Conservation (phyloP, 192 early-diverging fungal genomes). For the Coemansia sp. region DNA sequence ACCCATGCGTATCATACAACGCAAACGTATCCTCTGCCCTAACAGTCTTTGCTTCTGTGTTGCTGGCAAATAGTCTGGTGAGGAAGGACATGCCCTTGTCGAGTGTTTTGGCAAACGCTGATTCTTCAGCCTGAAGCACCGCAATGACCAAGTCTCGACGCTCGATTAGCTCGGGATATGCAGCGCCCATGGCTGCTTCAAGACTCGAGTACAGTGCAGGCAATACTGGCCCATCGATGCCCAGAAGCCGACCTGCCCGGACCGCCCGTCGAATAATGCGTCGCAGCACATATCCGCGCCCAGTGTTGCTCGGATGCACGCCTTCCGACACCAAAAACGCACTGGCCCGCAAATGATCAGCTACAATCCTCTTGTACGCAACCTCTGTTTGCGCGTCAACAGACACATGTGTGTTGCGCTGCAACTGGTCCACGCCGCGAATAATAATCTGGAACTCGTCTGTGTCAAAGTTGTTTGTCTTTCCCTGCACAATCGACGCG, state of each 20-base stretch:
- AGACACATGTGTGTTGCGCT: constrained; percentile 53
- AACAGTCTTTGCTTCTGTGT: constrained; percentile 54
- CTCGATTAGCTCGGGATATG: constrained; percentile 84
- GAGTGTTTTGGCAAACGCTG: constrained; percentile 84
- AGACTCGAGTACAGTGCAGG: constrained; percentile 89
- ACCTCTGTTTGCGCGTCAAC: constrained; percentile 81
- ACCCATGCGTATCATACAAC: constrained; percentile 97
- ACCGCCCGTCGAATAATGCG: constrained; percentile 92
- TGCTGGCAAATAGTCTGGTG: constrained; percentile 58
- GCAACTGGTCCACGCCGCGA: constrained; percentile 66
- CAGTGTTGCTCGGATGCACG: constrained; percentile 92
- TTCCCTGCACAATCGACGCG: constrained; percentile 88
- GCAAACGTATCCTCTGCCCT: constrained; percentile 88
- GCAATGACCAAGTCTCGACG: constrained; percentile 76
- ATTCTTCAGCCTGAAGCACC: constrained; percentile 90
- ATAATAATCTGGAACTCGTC: constrained; percentile 86
- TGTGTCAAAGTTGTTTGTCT: constrained; percentile 95
- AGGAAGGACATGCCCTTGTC: constrained; percentile 94
- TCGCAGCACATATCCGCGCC: constrained; percentile 97
- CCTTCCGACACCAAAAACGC: constrained; percentile 95
- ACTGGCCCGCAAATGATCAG: constrained; percentile 93
- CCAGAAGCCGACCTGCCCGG: constrained; percentile 86
- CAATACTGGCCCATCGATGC: constrained; percentile 81
- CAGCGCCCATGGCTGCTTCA: constrained; percentile 81
- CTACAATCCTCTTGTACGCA: constrained; percentile 94